A percentile compares a stretch with the other conserved stretches of the same genome.
These are phyloP conservation scores for Calonectria montana DNA, from an alignment of 2,329 filamentous ascomycete species.

Conservation along the genomic window DNA sequence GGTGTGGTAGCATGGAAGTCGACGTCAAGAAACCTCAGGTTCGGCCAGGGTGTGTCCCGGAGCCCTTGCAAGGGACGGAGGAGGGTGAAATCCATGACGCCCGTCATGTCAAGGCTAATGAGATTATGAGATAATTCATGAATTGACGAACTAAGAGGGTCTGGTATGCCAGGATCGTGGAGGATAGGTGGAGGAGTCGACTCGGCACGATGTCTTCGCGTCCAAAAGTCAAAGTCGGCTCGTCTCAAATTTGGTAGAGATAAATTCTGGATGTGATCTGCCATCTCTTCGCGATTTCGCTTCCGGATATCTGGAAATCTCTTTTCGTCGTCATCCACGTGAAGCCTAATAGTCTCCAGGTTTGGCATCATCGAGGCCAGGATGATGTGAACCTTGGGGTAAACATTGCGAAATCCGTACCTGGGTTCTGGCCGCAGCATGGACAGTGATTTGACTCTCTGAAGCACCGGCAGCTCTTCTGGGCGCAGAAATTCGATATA, in stretches of 20 bases:
- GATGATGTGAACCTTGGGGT: conserved; percentile 9
- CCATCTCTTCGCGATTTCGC: neutral
- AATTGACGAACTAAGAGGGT: conserved; percentile 11
- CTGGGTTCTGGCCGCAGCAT: neutral
- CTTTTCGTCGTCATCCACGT: conserved; percentile 11
- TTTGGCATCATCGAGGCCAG: conserved; percentile 20
- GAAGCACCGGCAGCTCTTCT: neutral
- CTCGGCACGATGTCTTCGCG: neutral
- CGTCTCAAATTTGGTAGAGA: conserved; percentile 6
- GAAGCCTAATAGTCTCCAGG: conserved; percentile 3
- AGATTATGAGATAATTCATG: conserved; percentile 11
- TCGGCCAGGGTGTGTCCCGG: neutral
- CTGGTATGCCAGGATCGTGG: neutral
- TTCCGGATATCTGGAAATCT: conserved; percentile 8
- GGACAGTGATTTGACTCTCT: neutral
- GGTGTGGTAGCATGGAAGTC: conserved; percentile 5
- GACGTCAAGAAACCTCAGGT: neutral
- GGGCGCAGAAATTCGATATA: conserved; percentile 5
- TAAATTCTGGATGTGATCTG: neutral
- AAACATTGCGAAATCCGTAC: conserved; percentile 11
- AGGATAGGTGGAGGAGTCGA: neutral
- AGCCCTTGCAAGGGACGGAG: conserved; percentile 3
- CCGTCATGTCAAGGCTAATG: conserved; percentile 8
- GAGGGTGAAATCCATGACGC: conserved; percentile 1
- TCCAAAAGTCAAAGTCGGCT: conserved; percentile 5